Percentiles rank a stretch among this genome's conserved stretches.
Conservation (phyloP, 305 asterid species). For the Solanum hybrid region DNA sequence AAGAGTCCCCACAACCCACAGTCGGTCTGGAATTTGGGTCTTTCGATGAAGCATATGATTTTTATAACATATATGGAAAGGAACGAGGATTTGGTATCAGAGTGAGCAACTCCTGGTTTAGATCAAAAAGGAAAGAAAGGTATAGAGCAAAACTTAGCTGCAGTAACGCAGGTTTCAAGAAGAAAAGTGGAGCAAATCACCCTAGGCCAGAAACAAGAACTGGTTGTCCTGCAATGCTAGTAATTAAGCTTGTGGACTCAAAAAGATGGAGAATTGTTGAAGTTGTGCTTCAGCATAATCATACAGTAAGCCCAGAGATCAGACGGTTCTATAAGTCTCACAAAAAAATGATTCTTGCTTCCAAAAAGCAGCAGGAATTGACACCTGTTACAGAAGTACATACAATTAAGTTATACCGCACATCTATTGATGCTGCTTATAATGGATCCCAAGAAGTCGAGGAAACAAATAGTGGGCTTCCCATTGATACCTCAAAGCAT, state of each 20-base stretch:
- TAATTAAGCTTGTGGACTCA: slow-evolving; percentile 50
- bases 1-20: slow-evolving; percentile 23
- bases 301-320: slow-evolving; percentile 46
- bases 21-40: slow-evolving; percentile 55
- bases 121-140: slow-evolving; percentile 52
- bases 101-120: slow-evolving; percentile 63
- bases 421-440: slow-evolving; percentile 19
- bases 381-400: slow-evolving; percentile 43
- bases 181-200: slow-evolving; percentile 46
- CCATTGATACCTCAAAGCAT: slow-evolving; percentile 28
- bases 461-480: slow-evolving; percentile 16
- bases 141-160: slow-evolving; percentile 62
- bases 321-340: slow-evolving; percentile 52
- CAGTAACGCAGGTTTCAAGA: slow-evolving; percentile 64
- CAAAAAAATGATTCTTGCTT: slow-evolving; percentile 42
- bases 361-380: slow-evolving; percentile 23
- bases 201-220: slow-evolving; percentile 66
- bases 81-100: slow-evolving; percentile 54
- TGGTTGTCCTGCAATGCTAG: slow-evolving; percentile 58
- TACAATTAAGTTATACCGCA: slow-evolving; percentile 47
- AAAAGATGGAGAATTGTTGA: slow-evolving; percentile 56
- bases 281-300: slow-evolving; percentile 55
- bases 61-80: slow-evolving; percentile 50
- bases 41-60: slow-evolving; percentile 49
- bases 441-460: slow-evolving; percentile 23